A percentile compares a stretch with the other conserved stretches of the same genome.
phyloP scores from a whole-genome alignment of 2,329 filamentous ascomycete species.

The Aureobasidium sp. region DNA sequence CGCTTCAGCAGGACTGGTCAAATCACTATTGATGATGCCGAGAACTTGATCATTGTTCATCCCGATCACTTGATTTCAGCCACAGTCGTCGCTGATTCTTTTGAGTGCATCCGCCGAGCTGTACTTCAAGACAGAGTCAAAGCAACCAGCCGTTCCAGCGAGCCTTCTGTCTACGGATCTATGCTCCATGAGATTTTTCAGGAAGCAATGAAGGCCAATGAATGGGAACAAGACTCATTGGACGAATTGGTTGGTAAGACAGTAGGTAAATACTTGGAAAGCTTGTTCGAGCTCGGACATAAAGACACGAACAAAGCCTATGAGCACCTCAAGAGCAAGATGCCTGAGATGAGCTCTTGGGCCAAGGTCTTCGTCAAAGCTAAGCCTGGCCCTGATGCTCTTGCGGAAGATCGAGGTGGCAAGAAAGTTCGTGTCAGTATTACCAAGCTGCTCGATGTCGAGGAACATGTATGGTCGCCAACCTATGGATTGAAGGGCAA shows the following conservation, averaged over 20 bases:
- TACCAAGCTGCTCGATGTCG: constrained; percentile 89
- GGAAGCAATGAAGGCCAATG: constrained; percentile 73
- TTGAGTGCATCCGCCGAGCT: constrained; percentile 80
- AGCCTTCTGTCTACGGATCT: constrained; percentile 82
- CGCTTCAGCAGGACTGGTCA: constrained; percentile 61
- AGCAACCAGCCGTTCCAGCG: constrained; percentile 70
- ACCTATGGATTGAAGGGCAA: constrained; percentile 97
- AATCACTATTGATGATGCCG: constrained; percentile 74
- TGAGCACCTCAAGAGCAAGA: constrained; percentile 75
- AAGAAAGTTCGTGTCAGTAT: constrained; percentile 74
- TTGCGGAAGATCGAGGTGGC: constrained; percentile 72
- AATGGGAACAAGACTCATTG: constrained; percentile 68
- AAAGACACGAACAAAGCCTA: constrained; percentile 59
- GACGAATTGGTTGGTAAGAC: constrained; percentile 58
- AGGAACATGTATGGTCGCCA: constrained; percentile 97
- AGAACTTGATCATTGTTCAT: constrained; percentile 83
- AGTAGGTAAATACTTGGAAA: constrained; percentile 74
- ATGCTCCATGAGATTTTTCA: constrained; percentile 95
- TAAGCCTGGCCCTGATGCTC: constrained; percentile 59
- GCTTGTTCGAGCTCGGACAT: constrained; percentile 80
- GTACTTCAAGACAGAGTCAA: constrained; percentile 94
- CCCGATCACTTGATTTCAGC: constrained; percentile 93
- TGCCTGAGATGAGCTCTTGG: constrained; percentile 76
- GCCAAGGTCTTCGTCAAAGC: constrained; percentile 70
- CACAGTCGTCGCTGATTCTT: constrained; percentile 93